Evolutionary conservation across 73 alveolate genomes (phyloP), one percentile per base, ranked within the genome.

Genomic region (Paramecium bursaria): DNA sequence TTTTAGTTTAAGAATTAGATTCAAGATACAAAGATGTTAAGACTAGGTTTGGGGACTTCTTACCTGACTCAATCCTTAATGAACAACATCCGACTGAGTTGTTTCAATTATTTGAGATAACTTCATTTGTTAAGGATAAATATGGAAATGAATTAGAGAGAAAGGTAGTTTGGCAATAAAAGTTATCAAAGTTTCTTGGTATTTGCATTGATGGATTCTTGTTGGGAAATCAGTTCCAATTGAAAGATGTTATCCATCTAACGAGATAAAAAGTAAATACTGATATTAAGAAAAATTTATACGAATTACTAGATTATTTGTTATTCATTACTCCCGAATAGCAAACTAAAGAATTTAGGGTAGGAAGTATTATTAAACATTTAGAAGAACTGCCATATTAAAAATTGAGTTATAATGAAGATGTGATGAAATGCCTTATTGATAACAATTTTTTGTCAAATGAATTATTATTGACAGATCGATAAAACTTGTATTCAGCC

Each of bases 41-140:
- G 15, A 27, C 26, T 30, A 9, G 31, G 17, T 26, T 26, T 30
- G 17, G 31, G 15, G 76, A 57, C 17, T 57, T 25, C 31, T 17
- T 57, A 26, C 26, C 76, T 2, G 76, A 57, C 7, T 23, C 19
- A 2, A 11, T 57, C 2, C 15, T 13, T 29, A 26, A 9, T 2
- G 76, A 57, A 9, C 51, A 57, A 26, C 26, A 57, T 30, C 76
- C 39, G 7, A 25, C 26, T 2, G 29, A 27, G 10, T 57, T 57
- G 17, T 57, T 57, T 23, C 29, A 57, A 29, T 15, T 44, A 29
- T 57, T 57, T 27, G 76, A 57, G n/a, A 7, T 29, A 14, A 44
- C 76, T 13, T 57, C 76, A 1, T 57, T 57, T 57, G 76, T 57
- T 25, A 57, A 44, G 15, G 76, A 57, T 57, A 57, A 57, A 57